Evolutionary conservation across 768 basidiomycete species (phyloP).

Genomic region (Lactarius hatsudake): DNA sequence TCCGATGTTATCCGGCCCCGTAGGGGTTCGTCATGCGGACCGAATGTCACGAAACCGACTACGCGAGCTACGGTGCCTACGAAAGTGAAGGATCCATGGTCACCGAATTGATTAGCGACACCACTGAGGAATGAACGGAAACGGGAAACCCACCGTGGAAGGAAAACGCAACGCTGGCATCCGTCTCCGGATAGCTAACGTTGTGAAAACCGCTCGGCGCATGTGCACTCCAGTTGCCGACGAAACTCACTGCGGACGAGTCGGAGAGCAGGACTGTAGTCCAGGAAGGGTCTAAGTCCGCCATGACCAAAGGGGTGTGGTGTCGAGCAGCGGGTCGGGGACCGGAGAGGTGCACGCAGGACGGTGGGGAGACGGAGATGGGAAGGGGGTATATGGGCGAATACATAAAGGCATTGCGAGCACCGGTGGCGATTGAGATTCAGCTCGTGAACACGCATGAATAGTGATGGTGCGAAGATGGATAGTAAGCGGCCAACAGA

Average conservation of each 20-base stretch:
- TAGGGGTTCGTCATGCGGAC: neutral
- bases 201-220: too few species aligned
- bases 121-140: neutral
- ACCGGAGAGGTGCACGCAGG: neutral
- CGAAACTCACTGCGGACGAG: neutral
- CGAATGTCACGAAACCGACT: neutral
- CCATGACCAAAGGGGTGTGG: neutral
- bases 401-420: neutral
- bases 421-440: neutral
- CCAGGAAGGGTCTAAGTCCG: neutral
- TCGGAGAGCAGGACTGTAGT: neutral
- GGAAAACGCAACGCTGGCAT: neutral
- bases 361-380: neutral
- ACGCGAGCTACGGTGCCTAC: neutral
- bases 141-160: conserved; percentile 4
- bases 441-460: neutral
- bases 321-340: neutral
- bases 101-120: neutral
- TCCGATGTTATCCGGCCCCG: neutral
- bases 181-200: neutral
- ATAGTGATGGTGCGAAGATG: neutral
- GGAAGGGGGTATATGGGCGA: neutral
- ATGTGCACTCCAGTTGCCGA: neutral
- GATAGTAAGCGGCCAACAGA: neutral
- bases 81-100: neutral